phyloP scores from a whole-genome alignment of 805 yeast species.

The baker's yeast (Saccharomyces cerevisiae) region DNA sequence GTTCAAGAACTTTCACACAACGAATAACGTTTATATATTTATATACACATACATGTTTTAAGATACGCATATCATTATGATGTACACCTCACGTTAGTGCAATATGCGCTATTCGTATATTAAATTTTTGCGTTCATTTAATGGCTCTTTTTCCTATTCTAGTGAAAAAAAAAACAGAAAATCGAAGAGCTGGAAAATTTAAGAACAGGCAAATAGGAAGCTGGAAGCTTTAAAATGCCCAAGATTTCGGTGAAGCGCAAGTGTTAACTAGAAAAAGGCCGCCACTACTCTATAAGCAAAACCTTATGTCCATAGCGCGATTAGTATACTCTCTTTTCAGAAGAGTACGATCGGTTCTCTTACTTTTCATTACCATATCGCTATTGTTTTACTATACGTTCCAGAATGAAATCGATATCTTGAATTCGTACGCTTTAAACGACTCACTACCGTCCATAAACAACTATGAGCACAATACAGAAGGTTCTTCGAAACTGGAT shows the following conservation, averaged over 20 bases:
- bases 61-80: not conserved
- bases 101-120: not conserved
- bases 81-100: not conserved
- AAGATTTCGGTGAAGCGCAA: not conserved
- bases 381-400: conserved; percentile 30
- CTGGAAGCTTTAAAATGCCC: not conserved
- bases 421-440: conserved; percentile 31
- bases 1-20: conserved; percentile 1
- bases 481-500: not conserved
- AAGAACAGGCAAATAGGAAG: not conserved
- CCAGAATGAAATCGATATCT: conserved; percentile 29
- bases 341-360: conserved; percentile 22
- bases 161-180: not conserved
- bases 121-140: not conserved
- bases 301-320: conserved; percentile 11
- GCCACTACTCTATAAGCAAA: not conserved
- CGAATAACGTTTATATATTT: not conserved
- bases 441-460: conserved; percentile 28
- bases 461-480: conserved; percentile 1
- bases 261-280: not conserved
- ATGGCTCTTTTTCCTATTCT: not conserved
- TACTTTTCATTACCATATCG: conserved; percentile 23
- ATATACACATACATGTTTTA: not conserved
- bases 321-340: conserved; percentile 11
- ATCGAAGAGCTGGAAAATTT: conserved; percentile 1